Base-by-base conservation (phyloP, 2,329 filamentous ascomycete species). In the Neurospora sp. region DNA sequence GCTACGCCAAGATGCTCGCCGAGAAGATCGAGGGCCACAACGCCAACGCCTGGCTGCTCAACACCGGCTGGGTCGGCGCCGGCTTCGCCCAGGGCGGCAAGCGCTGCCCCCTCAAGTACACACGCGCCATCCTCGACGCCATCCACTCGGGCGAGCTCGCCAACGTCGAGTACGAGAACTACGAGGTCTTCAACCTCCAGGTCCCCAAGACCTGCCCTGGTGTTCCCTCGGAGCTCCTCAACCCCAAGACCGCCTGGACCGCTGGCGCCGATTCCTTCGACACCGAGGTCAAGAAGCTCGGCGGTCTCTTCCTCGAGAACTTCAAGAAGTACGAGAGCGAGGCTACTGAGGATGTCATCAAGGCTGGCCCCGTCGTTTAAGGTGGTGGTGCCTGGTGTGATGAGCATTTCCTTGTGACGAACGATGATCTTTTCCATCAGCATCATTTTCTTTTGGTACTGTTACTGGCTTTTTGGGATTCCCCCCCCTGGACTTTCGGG, bases 101-200 rank as follows among this genome's bases (percentile, higher is more conserved):
- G 89, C 92, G 95, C 76, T 98, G 95, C 89, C 95, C 95, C 52
- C 88, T 98, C 81, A 97, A 97, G 86, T 99, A 98, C 87, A 99
- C 96, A 46, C 94, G 96, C 78, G 95, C 96, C 78, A 98, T 99
- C 81, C 90, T 99, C 77, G 95, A 99, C 82, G 92, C 95, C 80
- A 97, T 99, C 84, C 96, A 99, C 90, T 94, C 89, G 68, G 96
- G 96, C 76, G 93, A 97, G 84, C 92, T 99, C 75, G 93, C 93
- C 79, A 92, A 97, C 77, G 91, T 88, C 73, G 91, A 97, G 82
- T 99, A 93, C 84, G 96, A 99, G 86, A 93, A 85, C 75, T 99
- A 99, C 84, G 93, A 93, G 52, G 90, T 93, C 74, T 99, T 99
- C 90, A 97, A 97, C 87, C 91, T 99, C 71, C 88, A 91, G 79